Percentiles rank a stretch among this genome's conserved stretches.
Evolutionary conservation across 331 rosid species (phyloP).

Genomic region (Malus hybrid): DNA sequence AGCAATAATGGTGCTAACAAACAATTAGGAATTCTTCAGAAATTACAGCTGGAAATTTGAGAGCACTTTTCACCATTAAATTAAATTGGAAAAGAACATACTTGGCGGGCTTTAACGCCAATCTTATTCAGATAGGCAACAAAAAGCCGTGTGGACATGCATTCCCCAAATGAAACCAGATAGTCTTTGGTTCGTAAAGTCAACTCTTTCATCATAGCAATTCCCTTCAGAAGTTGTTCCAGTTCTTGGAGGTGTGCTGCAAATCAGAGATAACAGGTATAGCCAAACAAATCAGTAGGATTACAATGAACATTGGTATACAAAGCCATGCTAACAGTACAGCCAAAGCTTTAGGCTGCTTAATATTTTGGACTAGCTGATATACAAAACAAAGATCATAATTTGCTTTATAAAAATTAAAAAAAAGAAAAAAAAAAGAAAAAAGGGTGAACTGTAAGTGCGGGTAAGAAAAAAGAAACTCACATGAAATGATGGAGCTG

Average conservation of each 20-base stretch:
- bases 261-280: neutral
- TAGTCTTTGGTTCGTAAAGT: conserved; percentile 84
- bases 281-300: conserved; percentile 12
- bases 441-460: neutral
- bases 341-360: neutral
- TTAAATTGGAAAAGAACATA: conserved; percentile 29
- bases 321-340: neutral
- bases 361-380: neutral
- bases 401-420: neutral
- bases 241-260: conserved; percentile 76
- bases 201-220: conserved; percentile 93
- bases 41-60: neutral
- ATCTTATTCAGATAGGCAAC: conserved; percentile 66
- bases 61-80: neutral
- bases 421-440: no score
- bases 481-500: conserved; percentile 47
- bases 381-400: neutral
- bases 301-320: neutral
- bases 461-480: conserved; percentile 15
- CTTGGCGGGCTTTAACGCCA: conserved; percentile 78
- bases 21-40: neutral
- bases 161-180: conserved; percentile 94
- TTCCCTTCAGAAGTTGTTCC: conserved; percentile 91
- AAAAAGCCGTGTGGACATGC: conserved; percentile 96
- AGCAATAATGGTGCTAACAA: neutral